Evolutionary conservation across 495 filamentous ascomycete genomes (phyloP), one percentile per base, ranked within the genome.

Genomic region (Evansstolkia leycettana): DNA sequence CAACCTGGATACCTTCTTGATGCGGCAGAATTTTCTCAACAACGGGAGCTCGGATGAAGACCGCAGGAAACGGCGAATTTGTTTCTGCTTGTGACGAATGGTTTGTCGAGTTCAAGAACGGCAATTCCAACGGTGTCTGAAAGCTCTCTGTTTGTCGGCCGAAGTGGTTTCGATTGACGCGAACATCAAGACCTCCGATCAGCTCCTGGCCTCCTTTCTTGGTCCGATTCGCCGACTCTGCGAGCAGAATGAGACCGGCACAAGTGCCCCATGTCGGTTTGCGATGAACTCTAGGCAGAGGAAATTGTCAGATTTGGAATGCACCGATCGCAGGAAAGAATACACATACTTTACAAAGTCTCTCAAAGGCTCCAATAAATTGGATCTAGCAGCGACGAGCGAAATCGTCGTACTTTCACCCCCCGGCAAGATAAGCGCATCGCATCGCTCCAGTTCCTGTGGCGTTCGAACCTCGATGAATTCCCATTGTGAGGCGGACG

Each of bases 251-350:
- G 37, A 98, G 69, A 4, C 90, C 90, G 15, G 90, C 90, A 54
- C 90, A 98, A 16, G 90, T 96, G 9, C 90, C 90, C 90, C 90
- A 98, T 12, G 80, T 82, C 13, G 92, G 88, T 52, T 83, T 88
- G 46, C 78, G 72, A 32, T 73, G 48, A 36, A 59, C 45, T 40
- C 52, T 58, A 40, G 11, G 42, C 27, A 38, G 42, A 42, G 26
- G 42, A 18, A 17, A 32, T 15, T 39, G 45, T 57, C 47, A 56
- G 45, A 44, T 32, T 10, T 12, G 18, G 32, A 15, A n/a, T 11
- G n/a, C 26, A 16, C 12, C 13, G 13, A 31, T 7, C 8, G 13
- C 17, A 43, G 5, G 9, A 12, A 11, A 16, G 34, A 17, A 10
- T 17, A 19, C 28, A 67, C 75, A 51, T 62, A 89, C 84, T 96